Base-by-base conservation (phyloP, 495 filamentous ascomycete species). In the Letharia lupina region DNA sequence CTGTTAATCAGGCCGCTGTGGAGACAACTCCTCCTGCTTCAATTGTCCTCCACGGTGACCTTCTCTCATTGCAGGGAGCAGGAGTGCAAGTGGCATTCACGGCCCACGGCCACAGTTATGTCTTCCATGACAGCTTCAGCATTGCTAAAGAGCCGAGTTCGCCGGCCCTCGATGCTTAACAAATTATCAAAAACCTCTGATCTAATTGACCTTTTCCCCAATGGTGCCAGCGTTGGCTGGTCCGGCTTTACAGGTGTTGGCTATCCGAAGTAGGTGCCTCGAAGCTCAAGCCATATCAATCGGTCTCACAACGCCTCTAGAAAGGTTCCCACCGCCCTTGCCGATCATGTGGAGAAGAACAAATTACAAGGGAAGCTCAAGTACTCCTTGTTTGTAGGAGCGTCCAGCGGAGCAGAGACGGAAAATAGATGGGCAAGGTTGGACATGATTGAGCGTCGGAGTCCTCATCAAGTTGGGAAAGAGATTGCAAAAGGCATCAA, bases 401-500 rank as follows among this genome's bases (percentile, higher is more conserved):
- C 91, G 31, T 93, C 89, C 2, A 90, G 89, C 35, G 91, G 91
- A 15, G 89, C 91, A 31, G 91, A 96, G 76, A 95, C 92, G 0
- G 91, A 96, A 79, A 93, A 93, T 75, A 83, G 91, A 67, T 96
- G 91, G 91, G 91, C 91, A 8, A 75, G 75, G 3, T 74, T 92
- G 57, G 87, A 95, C 75, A 96, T 96, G 91, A 95, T 95, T 70
- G 88, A 91, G 79, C 83, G 91, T 58, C 83, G 91, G 8, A 82
- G 82, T 68, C 91, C 91, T 57, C 91, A 96, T 76, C 91, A 96
- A 72, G 91, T 96, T 68, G 91, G 91, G 70, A 96, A 96, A 79
- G 83, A 89, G 65, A 96, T 96, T 65, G 82, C 91, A 60, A 93
- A 91, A 79, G 91, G 91, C 4, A 95, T 96, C 76, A 96, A 96